phyloP scores from a whole-genome alignment of 768 basidiomycete genomes.

The Lentinula edodes region DNA sequence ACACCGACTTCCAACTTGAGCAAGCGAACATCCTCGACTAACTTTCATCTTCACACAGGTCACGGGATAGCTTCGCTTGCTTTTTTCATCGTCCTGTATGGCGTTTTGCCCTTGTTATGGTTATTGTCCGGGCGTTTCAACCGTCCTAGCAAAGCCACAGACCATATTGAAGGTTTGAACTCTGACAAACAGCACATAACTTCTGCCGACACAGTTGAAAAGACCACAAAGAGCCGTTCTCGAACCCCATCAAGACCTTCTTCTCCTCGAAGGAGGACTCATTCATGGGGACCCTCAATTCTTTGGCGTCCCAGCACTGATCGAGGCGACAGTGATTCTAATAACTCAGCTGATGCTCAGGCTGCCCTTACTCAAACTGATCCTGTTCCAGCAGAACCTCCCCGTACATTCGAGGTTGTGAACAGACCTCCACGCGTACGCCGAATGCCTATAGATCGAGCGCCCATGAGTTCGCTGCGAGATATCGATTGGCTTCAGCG shows the following conservation, averaged over 20 bases:
- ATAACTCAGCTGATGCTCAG: constrained; percentile 27
- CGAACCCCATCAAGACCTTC: constrained; percentile 35
- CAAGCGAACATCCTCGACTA: constrained; percentile 26
- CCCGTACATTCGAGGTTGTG: constrained; percentile 43
- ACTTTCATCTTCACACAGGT: constrained; percentile 33
- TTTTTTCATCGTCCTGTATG: constrained; percentile 60
- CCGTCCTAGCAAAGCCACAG: background rate
- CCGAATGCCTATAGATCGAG: constrained; percentile 9
- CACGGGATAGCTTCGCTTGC: constrained; percentile 65
- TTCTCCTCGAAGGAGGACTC: constrained; percentile 38
- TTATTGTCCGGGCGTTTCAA: constrained; percentile 25
- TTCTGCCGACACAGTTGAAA: constrained; percentile 25
- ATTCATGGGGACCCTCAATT: constrained; percentile 45
- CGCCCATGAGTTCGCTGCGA: background rate
- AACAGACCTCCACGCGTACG: constrained; percentile 39
- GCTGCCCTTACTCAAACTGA: constrained; percentile 10
- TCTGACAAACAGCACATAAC: constrained; percentile 9
- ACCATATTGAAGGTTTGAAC: constrained; percentile 8
- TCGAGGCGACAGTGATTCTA: constrained; percentile 41
- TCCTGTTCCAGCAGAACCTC: constrained; percentile 8
- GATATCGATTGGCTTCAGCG: constrained; percentile 79
- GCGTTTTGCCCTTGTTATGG: constrained; percentile 36
- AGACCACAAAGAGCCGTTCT: constrained; percentile 27
- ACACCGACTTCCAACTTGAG: constrained; percentile 18
- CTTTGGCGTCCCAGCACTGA: constrained; percentile 36